A percentile compares a stretch with the other conserved stretches of the same genome.
phyloP scores from a whole-genome alignment of 441 rosid genomes.

The Erodium moschatum region DNA sequence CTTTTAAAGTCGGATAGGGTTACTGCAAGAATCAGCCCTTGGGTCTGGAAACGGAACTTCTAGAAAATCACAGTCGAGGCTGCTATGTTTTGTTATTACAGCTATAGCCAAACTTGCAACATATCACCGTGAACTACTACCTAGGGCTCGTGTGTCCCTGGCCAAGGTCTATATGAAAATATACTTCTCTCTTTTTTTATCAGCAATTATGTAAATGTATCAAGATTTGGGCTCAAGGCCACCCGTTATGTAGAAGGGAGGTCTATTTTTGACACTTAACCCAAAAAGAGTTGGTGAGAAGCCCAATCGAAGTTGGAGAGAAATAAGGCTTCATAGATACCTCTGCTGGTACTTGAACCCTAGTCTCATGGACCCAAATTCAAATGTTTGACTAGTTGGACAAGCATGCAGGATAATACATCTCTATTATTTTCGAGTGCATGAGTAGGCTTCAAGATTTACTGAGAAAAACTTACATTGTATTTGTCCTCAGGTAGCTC shows the following conservation, averaged over 20 bases:
- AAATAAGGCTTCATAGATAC: no score
- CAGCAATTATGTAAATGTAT: no score
- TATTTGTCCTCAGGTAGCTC: constrained; percentile 53
- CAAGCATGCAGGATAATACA: no score
- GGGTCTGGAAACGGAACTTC: constrained; percentile 35
- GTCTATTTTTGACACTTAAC: no score
- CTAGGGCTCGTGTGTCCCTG: constrained; percentile 87
- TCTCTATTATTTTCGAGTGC: background rate
- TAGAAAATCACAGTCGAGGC: constrained; percentile 69
- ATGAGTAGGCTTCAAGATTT: background rate
- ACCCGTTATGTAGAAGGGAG: no score
- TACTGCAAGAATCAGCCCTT: constrained; percentile 51
- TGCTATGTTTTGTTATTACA: constrained; percentile 83
- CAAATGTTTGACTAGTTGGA: no score
- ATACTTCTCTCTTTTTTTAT: background rate
- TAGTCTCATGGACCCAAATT: no score
- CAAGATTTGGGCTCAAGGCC: no score
- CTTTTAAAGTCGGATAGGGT: constrained; percentile 59
- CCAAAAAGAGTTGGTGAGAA: no score
- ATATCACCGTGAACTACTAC: constrained; percentile 62
- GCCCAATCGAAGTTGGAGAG: background rate
- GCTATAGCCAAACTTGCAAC: constrained; percentile 92
- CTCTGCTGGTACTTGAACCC: no score
- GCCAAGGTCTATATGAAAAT: constrained; percentile 52
- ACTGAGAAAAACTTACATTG: constrained; percentile 6